phyloP scores from a whole-genome alignment of 164 flowering plant species.

The Dillenia turbinata region DNA sequence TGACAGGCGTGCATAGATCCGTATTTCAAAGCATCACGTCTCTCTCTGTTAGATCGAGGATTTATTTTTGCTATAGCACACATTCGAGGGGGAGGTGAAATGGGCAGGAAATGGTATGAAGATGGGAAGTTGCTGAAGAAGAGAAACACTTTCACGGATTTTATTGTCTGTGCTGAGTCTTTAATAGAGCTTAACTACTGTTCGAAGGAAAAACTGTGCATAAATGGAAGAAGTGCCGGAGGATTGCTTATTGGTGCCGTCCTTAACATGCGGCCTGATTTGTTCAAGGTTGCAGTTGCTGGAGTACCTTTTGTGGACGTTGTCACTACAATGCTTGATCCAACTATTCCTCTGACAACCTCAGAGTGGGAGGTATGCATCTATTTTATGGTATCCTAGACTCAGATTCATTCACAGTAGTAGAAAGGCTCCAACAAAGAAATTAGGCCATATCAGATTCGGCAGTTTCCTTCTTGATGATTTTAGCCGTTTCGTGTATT shows the following conservation, averaged over 20 bases:
- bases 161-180: slow-evolving; percentile 77
- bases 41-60: slow-evolving; percentile 86
- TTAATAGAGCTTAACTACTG: slow-evolving; percentile 64
- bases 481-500: no score
- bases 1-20: slow-evolving; percentile 74
- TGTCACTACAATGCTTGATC: slow-evolving; percentile 94
- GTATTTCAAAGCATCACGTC: slow-evolving; percentile 57
- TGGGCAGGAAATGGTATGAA: slow-evolving; percentile 98
- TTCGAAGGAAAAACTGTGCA: slow-evolving; percentile 76
- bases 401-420: no score
- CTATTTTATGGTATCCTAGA: not conserved
- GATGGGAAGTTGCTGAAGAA: slow-evolving; percentile 85
- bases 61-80: slow-evolving; percentile 83
- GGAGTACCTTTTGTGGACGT: slow-evolving; percentile 97
- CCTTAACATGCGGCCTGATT: slow-evolving; percentile 92
- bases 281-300: slow-evolving; percentile 81
- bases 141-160: slow-evolving; percentile 88
- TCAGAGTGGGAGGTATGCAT: slow-evolving; percentile 60
- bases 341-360: slow-evolving; percentile 65
- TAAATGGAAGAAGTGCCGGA: slow-evolving; percentile 93
- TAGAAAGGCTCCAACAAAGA: no score
- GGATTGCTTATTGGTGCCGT: slow-evolving; percentile 94
- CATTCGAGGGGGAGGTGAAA: slow-evolving; percentile 97
- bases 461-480: no score
- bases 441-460: no score